These are phyloP conservation scores for Clavaria fumosa DNA, from an alignment of 768 basidiomycete genomes.

Conservation along the genomic window DNA sequence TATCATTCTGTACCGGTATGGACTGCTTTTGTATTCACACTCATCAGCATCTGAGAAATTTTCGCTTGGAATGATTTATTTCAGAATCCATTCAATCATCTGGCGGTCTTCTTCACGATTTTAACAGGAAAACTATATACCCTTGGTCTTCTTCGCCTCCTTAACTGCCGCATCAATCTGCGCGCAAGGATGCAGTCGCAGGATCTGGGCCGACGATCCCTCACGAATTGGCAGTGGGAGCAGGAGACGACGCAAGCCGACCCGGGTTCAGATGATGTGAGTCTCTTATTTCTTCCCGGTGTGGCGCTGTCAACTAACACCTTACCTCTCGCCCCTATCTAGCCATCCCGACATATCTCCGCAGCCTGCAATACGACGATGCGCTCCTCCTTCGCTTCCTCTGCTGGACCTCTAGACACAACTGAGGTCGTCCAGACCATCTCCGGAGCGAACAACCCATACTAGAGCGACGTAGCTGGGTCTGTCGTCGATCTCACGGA, in stretches of 20 bases:
- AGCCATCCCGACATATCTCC: no score
- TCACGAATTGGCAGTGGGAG: conserved; percentile 24
- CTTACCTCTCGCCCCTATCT: no score
- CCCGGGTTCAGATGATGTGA: no score
- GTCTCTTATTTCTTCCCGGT: no score
- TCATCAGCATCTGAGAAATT: background rate
- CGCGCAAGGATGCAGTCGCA: conserved; percentile 24
- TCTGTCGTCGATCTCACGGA: no score
- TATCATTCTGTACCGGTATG: conserved; percentile 24
- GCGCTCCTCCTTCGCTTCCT: no score
- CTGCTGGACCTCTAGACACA: no score
- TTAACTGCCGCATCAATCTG: conserved; percentile 23
- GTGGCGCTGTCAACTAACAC: no score
- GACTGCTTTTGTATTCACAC: conserved; percentile 1
- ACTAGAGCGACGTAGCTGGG: no score
- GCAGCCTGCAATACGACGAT: no score
- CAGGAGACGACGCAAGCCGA: conserved; percentile 8
- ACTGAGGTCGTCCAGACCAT: no score
- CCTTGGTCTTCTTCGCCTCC: conserved; percentile 25
- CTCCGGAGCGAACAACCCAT: no score
- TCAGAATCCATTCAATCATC: conserved; percentile 21
- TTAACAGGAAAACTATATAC: conserved; percentile 35
- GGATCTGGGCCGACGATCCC: conserved; percentile 26
- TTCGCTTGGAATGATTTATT: background rate
- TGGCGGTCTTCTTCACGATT: conserved; percentile 33